Percentiles rank a stretch among this genome's conserved stretches.
phyloP scores from a whole-genome alignment of 805 yeast species.

The Naumovozyma dairenensis region DNA sequence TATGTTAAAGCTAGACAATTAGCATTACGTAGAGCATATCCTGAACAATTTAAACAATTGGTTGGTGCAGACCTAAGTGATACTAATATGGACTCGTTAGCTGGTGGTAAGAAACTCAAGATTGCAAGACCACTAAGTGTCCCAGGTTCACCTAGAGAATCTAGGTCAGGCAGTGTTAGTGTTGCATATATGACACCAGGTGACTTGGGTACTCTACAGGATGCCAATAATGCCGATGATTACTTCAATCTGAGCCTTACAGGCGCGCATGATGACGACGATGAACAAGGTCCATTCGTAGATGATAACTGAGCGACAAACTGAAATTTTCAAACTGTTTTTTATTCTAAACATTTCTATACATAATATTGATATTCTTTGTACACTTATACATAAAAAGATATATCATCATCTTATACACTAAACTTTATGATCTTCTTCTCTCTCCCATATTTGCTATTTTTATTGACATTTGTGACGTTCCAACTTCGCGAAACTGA shows the following conservation, averaged over 20 bases:
- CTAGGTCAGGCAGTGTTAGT: conserved; percentile 15
- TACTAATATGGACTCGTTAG: conserved; percentile 23
- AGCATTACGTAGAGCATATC: conserved; percentile 88
- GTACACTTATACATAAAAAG: too few relatives aligned
- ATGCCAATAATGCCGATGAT: conserved; percentile 72
- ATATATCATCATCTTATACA: too few relatives aligned
- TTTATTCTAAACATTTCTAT: too few relatives aligned
- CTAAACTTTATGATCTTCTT: too few relatives aligned
- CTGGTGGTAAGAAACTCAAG: conserved; percentile 44
- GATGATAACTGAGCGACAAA: conserved; percentile 5
- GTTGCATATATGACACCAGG: conserved; percentile 91
- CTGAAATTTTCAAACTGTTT: too few relatives aligned
- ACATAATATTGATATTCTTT: too few relatives aligned
- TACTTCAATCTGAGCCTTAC: conserved; percentile 41
- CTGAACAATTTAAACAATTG: conserved; percentile 54
- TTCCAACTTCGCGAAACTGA: too few relatives aligned
- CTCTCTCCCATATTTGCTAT: too few relatives aligned
- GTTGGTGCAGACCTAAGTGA: conserved; percentile 26
- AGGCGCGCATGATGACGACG: conserved; percentile 29
- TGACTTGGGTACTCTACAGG: conserved; percentile 93
- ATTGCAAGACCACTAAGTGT: conserved; percentile 87
- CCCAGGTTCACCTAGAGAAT: conserved; percentile 87
- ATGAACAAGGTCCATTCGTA: conserved; percentile 31
- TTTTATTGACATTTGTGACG: too few relatives aligned
- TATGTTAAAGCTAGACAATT: conserved; percentile 90